Conservation (phyloP, 805 yeast species). For the Candida tallmaniae region DNA sequence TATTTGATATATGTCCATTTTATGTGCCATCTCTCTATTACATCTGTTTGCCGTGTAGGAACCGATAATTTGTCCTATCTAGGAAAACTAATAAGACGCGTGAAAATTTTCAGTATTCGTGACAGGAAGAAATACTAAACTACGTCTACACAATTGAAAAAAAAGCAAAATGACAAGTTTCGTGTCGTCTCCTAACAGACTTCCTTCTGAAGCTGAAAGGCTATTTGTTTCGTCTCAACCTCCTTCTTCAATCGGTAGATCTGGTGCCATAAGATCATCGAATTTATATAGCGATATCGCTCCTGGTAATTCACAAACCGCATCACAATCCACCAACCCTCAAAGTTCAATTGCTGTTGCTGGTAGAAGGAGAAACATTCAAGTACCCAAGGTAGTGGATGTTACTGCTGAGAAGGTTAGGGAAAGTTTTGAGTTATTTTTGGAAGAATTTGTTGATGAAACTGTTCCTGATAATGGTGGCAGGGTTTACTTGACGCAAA, state of each 20-base stretch:
- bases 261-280: constrained; percentile 27
- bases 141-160: neutral
- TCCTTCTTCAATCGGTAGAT: constrained; percentile 38
- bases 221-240: constrained; percentile 39
- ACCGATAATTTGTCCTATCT: constrained; percentile 16
- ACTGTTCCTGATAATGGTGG: constrained; percentile 40
- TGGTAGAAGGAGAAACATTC: constrained; percentile 54
- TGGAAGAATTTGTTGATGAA: constrained; percentile 54
- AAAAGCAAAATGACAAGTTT: constrained; percentile 32
- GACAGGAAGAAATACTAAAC: no score
- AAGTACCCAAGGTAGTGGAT: constrained; percentile 84
- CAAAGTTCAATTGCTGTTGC: constrained; percentile 14
- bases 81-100: constrained; percentile 14
- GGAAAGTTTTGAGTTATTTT: constrained; percentile 81
- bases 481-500: constrained; percentile 68
- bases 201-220: constrained; percentile 42
- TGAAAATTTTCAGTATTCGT: neutral
- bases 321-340: constrained; percentile 7
- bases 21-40: neutral
- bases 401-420: constrained; percentile 91
- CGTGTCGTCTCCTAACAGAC: constrained; percentile 39
- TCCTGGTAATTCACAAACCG: constrained; percentile 5
- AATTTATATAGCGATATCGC: constrained; percentile 26
- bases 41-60: neutral
- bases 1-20: neutral